Conservation (phyloP, 306 rosid genomes). For the Casuarina equisetifolia region DNA sequence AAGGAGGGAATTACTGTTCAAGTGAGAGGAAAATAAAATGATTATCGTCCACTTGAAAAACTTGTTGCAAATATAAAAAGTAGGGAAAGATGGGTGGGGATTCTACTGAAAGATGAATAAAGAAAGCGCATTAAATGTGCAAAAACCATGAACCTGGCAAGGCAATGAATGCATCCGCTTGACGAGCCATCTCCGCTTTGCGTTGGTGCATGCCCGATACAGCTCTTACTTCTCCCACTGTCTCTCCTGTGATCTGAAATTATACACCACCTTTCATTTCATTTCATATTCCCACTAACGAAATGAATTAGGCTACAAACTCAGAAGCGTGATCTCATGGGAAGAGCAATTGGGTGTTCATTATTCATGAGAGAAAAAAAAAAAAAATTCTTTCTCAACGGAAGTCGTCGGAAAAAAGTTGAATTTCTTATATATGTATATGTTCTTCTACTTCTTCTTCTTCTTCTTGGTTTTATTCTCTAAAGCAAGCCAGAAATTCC, state of each 20-base stretch:
- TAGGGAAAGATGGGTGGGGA: background rate
- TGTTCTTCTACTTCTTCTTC: background rate
- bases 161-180: conserved; percentile 93
- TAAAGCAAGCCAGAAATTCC: background rate
- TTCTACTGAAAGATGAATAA: background rate
- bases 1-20: background rate
- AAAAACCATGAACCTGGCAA: conserved; percentile 57
- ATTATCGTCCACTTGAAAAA: background rate
- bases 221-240: conserved; percentile 83
- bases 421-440: background rate
- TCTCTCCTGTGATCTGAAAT: conserved; percentile 76
- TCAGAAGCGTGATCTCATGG: background rate
- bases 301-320: background rate
- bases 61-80: background rate
- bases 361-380: background rate
- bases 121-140: background rate
- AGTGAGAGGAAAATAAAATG: background rate
- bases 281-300: background rate
- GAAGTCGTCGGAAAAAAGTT: background rate
- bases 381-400: background rate
- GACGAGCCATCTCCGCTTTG: conserved; percentile 93
- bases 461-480: background rate
- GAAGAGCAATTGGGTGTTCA: background rate
- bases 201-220: conserved; percentile 96
- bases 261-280: background rate